Conservation (phyloP, 2,329 filamentous ascomycete genomes). For the Monilinia aucupariae region DNA sequence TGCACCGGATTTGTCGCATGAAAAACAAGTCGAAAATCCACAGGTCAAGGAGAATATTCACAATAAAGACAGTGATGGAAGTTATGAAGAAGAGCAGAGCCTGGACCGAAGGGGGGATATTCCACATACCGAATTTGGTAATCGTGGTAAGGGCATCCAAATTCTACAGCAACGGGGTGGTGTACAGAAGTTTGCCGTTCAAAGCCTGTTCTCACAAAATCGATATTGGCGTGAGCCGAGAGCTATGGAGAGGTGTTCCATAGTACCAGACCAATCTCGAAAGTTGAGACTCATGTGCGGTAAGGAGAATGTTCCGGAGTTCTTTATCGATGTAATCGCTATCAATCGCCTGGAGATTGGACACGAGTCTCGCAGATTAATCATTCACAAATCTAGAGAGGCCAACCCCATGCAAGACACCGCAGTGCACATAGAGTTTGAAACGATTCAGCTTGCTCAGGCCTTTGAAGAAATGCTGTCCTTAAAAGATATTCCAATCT, state of each 20-base stretch:
- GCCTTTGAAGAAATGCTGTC: neutral
- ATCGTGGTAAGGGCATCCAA: neutral
- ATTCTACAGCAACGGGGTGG: neutral
- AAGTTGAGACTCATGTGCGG: neutral
- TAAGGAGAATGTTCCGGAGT: neutral
- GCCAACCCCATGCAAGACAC: neutral
- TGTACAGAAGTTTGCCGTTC: neutral
- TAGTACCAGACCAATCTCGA: neutral
- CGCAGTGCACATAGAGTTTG: neutral
- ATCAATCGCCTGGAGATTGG: neutral
- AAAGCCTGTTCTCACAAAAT: neutral
- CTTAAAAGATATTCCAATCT: neutral
- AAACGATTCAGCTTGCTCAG: neutral
- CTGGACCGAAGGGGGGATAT: conserved; percentile 8
- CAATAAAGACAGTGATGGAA: neutral
- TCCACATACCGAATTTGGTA: neutral
- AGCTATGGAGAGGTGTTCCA: neutral
- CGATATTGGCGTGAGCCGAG: neutral
- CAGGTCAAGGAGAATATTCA: neutral
- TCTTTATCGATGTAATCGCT: neutral
- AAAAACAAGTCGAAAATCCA: neutral
- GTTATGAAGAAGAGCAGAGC: neutral
- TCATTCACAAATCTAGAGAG: neutral
- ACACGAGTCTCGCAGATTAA: neutral
- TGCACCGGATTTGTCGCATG: neutral